Base-by-base conservation (phyloP, 2,329 filamentous ascomycete genomes). In the Pyrenophora tritici-repentis region DNA sequence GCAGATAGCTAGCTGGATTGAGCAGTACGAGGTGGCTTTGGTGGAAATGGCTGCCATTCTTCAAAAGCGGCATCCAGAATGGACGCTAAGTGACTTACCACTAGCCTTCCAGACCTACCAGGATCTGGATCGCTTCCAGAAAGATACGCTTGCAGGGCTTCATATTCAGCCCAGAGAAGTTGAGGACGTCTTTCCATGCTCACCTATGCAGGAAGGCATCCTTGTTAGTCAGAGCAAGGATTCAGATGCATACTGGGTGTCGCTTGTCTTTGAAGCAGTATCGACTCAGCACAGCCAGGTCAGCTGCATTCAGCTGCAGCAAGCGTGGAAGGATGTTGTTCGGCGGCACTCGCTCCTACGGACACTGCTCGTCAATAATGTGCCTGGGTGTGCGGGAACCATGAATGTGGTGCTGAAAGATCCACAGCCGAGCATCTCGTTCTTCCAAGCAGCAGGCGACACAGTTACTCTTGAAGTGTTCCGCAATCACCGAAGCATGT, bases 131-230 rank as follows among this genome's bases (percentile, higher is more conserved):
- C 35, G 26, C 4, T 49, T 59, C 9, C 18, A 51, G 3, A 40
- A 37, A 1, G 41, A 48, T 12, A 50, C 47, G n/a, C 33, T 59
- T 40, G 2, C 14, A 4, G 26, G 13, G 10, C 9, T 59, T 14
- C 55, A 53, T 6, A 35, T 62, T 10, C 9, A n/a, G 4, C 26
- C 31, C 7, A 10, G 14, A 17, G 38, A 47, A 5, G 58, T 75
- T 14, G 78, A 82, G 41, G 81, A 84, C 51, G 64, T 81, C 0
- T 84, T 82, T 47, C 81, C 81, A 1, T 83, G 80, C 66, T 81
- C 80, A 0, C 76, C 80, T 0, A 69, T 83, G 1, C 82, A 85
- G 52, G 80, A 83, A 59, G 79, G 78, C 2, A 73, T 84, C 2
- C 16, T 41, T 34, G 38, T 32, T 22, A 26, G 2, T 17, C 31